Evolutionary conservation across 768 basidiomycete species (phyloP).

Genomic region (Austroboletus eburneus): DNA sequence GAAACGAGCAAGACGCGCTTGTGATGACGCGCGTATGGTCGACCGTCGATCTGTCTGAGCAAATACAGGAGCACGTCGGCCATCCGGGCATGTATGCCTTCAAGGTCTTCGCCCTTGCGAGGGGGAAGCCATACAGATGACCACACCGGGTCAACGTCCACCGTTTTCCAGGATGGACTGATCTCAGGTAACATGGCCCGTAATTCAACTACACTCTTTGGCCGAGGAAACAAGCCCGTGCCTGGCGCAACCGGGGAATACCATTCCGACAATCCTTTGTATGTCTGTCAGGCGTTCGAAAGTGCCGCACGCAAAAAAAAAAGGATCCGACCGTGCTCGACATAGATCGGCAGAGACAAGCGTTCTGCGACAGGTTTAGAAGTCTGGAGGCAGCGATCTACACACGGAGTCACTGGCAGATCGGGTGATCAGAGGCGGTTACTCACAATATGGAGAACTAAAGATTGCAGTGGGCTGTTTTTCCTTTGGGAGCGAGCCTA

Average conservation of each 20-base stretch:
- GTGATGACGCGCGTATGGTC: constrained; percentile 39
- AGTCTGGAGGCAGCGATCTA: constrained; percentile 89
- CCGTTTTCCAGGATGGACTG: constrained; percentile 57
- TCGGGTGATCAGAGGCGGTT: background rate
- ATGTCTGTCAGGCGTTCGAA: background rate
- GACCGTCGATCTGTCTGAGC: constrained; percentile 45
- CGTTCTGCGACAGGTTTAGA: constrained; percentile 57
- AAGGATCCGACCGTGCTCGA: constrained; percentile 69
- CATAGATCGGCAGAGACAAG: constrained; percentile 63
- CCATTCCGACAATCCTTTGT: constrained; percentile 70
- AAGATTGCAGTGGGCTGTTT: constrained; percentile 74
- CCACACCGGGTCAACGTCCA: constrained; percentile 64
- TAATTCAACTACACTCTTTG: constrained; percentile 53
- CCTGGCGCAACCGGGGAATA: constrained; percentile 65
- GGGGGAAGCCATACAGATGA: constrained; percentile 62
- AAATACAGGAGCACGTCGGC: constrained; percentile 50
- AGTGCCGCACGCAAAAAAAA: constrained; percentile 7
- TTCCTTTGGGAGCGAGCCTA: constrained; percentile 58
- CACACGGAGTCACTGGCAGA: background rate
- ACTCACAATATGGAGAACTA: constrained; percentile 79
- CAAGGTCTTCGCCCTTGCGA: constrained; percentile 68
- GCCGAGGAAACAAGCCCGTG: constrained; percentile 75
- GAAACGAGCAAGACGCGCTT: constrained; percentile 57
- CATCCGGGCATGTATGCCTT: constrained; percentile 57
- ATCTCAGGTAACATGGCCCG: constrained; percentile 51